Conservation (phyloP, 2,329 filamentous ascomycete species). For the Emmonsiellopsis sp. region DNA sequence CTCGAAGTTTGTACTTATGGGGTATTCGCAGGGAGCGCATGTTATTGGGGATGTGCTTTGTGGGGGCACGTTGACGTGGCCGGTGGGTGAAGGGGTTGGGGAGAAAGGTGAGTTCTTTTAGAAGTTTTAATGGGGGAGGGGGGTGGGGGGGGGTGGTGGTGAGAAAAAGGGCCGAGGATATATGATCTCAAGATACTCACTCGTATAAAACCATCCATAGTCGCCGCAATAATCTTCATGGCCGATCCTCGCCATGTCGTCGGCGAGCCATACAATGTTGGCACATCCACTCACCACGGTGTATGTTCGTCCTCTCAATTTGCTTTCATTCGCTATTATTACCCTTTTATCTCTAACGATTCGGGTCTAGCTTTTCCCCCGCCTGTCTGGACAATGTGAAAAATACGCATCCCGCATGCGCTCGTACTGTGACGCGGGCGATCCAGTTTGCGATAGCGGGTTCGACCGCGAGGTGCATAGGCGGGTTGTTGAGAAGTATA, state of each 20-base stretch:
- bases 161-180: not conserved
- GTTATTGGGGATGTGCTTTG: conserved; percentile 21
- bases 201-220: conserved; percentile 1
- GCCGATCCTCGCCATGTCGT: conserved; percentile 17
- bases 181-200: not conserved
- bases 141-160: too few relatives aligned
- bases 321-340: not conserved
- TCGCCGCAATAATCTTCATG: conserved; percentile 14
- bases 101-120: conserved; percentile 9
- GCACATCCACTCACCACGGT: conserved; percentile 10
- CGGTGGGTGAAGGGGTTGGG: conserved; percentile 8
- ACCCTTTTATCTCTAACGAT: not conserved
- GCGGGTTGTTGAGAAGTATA: conserved; percentile 4
- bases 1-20: conserved; percentile 20
- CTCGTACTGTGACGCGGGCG: conserved; percentile 3
- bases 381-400: not conserved
- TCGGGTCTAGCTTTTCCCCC: conserved; percentile 5
- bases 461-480: not conserved
- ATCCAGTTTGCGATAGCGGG: conserved; percentile 3
- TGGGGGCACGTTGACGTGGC: conserved; percentile 13
- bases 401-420: not conserved
- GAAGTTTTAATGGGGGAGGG: not conserved
- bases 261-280: conserved; percentile 13
- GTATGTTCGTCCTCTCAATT: conserved; percentile 1
- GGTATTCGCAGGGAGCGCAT: conserved; percentile 24